Percentiles rank a stretch among this genome's conserved stretches.
Evolutionary conservation across 345 rosid genomes (phyloP).

Genomic region (Melastoma malabathricum): DNA sequence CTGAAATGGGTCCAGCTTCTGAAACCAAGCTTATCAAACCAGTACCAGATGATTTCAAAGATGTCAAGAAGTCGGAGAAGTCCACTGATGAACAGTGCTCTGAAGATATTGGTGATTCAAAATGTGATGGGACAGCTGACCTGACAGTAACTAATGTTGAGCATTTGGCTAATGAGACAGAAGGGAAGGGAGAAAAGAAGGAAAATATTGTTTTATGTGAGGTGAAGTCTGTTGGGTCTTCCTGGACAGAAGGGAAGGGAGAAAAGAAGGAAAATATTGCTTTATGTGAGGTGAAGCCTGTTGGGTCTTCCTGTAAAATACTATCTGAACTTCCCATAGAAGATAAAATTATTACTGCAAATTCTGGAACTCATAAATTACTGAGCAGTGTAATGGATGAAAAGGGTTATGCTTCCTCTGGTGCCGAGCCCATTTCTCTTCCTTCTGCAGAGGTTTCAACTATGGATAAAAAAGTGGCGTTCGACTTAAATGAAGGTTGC

Average conservation of each 20-base stretch:
- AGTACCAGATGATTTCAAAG: slow-evolving; percentile 12
- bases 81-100: slow-evolving; percentile 7
- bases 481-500: slow-evolving; percentile 82
- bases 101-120: slow-evolving; percentile 16
- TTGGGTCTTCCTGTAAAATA: not conserved
- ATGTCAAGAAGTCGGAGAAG: slow-evolving; percentile 9
- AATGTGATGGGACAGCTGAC: slow-evolving; percentile 16
- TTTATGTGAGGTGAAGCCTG: slow-evolving; percentile 4
- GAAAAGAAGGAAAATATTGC: slow-evolving; percentile 14
- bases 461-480: slow-evolving; percentile 46
- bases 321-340: slow-evolving; percentile 5
- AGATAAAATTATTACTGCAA: slow-evolving; percentile 17
- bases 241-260: slow-evolving; percentile 15
- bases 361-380: slow-evolving; percentile 19
- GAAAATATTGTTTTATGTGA: slow-evolving; percentile 12
- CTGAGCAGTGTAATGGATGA: slow-evolving; percentile 26
- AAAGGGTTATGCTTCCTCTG: slow-evolving; percentile 26
- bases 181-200: slow-evolving; percentile 18
- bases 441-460: slow-evolving; percentile 20
- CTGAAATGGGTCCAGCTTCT: slow-evolving; percentile 13
- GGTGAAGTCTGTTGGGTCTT: not conserved
- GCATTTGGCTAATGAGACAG: slow-evolving; percentile 12
- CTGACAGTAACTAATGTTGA: slow-evolving; percentile 9
- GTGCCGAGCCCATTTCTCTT: slow-evolving; percentile 10
- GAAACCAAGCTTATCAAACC: slow-evolving; percentile 12